A percentile compares a stretch with the other conserved stretches of the same genome.
phyloP scores from a whole-genome alignment of 2,329 filamentous ascomycete species.

The Nothophoma quercina region DNA sequence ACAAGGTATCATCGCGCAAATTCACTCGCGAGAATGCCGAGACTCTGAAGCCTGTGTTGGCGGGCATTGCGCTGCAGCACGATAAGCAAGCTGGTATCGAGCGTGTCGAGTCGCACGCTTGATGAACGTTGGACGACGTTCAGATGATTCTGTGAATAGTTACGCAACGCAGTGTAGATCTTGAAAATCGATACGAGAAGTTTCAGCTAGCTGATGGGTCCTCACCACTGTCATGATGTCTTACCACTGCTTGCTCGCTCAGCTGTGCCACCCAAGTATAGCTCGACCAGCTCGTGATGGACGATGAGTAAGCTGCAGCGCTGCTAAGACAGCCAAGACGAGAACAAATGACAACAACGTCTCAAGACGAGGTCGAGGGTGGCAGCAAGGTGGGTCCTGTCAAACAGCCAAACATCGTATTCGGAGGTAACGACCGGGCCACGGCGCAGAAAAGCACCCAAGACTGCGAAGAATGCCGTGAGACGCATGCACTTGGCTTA shows the following conservation, averaged over 20 bases:
- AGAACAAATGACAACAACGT: not conserved
- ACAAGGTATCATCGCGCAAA: conserved; percentile 33
- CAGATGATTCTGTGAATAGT: not conserved
- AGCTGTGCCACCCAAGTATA: conserved; percentile 9
- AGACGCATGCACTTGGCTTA: not conserved
- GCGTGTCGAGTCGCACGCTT: conserved; percentile 27
- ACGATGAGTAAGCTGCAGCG: conserved; percentile 2
- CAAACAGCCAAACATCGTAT: conserved; percentile 8
- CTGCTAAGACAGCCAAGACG: conserved; percentile 6
- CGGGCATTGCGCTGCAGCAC: conserved; percentile 24
- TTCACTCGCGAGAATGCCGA: conserved; percentile 32
- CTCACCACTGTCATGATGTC: not conserved
- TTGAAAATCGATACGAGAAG: conserved; percentile 1
- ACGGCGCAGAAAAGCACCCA: conserved; percentile 1
- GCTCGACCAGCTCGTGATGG: conserved; percentile 3
- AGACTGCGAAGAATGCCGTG: not conserved
- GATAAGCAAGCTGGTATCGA: conserved; percentile 29
- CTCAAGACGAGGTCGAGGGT: conserved; percentile 10
- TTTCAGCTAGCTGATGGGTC: conserved; percentile 3
- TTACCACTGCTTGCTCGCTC: not conserved
- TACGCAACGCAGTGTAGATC: not conserved
- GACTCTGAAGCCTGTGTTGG: conserved; percentile 25
- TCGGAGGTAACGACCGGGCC: conserved; percentile 6
- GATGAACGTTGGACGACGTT: not conserved
- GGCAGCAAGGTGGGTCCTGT: conserved; percentile 1